Evolutionary conservation across 805 yeast genomes (phyloP).

Genomic region (Ogataea nakhonphanomensis): DNA sequence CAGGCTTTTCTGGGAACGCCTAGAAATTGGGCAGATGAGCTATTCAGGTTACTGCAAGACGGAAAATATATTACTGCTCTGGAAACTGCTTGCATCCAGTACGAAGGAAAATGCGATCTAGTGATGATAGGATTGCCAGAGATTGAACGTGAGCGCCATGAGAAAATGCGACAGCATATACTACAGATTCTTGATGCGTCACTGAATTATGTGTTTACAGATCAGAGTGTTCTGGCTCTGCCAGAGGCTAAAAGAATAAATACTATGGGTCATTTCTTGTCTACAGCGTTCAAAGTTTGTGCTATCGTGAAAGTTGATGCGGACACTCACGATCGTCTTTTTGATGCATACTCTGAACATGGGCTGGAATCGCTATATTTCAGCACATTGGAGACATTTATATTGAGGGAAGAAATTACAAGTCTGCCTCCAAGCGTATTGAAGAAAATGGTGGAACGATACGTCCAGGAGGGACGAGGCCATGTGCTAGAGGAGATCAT

Average conservation of each 20-base stretch:
- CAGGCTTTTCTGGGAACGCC: slow-evolving; percentile 56
- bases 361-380: slow-evolving; percentile 42
- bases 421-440: slow-evolving; percentile 61
- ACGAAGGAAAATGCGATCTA: slow-evolving; percentile 45
- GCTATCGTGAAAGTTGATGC: slow-evolving; percentile 35
- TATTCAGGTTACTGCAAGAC: slow-evolving; percentile 44
- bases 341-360: slow-evolving; percentile 40
- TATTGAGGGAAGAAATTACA: slow-evolving; percentile 43
- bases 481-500: slow-evolving; percentile 61
- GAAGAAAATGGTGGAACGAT: slow-evolving; percentile 55
- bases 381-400: slow-evolving; percentile 48
- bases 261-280: slow-evolving; percentile 32
- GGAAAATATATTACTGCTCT: slow-evolving; percentile 56
- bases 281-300: slow-evolving; percentile 39
- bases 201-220: slow-evolving; percentile 39
- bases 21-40: slow-evolving; percentile 67
- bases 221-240: slow-evolving; percentile 11
- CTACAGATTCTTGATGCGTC: slow-evolving; percentile 55
- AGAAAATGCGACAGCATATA: slow-evolving; percentile 50
- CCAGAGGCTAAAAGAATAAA: slow-evolving; percentile 11
- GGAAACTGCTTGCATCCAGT: slow-evolving; percentile 51
- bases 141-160: slow-evolving; percentile 40
- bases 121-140: slow-evolving; percentile 57
- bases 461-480: slow-evolving; percentile 39
- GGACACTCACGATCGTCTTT: slow-evolving; percentile 41